Evolutionary conservation across 2,329 filamentous ascomycete genomes (phyloP).

Genomic region (Metarhizium brunneum): DNA sequence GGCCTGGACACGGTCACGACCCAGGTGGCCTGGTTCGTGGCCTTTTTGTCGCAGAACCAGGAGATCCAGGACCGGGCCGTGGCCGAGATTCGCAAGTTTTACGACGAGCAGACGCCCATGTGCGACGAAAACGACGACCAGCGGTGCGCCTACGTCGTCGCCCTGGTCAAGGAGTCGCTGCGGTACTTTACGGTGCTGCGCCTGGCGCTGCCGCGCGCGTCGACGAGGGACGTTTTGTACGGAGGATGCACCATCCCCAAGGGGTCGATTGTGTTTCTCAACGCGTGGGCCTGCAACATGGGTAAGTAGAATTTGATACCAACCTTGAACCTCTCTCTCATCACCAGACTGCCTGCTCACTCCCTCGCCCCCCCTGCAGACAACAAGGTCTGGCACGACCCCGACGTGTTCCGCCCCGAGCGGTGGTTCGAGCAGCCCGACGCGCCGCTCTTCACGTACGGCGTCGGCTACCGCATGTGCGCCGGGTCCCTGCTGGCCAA

Average conservation of each 20-base stretch:
- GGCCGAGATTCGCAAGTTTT: conserved; percentile 45
- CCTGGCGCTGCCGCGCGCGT: conserved; percentile 51
- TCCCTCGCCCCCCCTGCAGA: conserved; percentile 42
- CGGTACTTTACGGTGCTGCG: conserved; percentile 55
- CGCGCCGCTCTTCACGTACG: conserved; percentile 55
- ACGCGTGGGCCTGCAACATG: conserved; percentile 62
- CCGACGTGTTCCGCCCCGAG: conserved; percentile 13
- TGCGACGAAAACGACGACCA: conserved; percentile 54
- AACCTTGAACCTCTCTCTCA: too few species aligned
- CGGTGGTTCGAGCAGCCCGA: conserved; percentile 36
- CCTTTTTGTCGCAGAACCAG: conserved; percentile 46
- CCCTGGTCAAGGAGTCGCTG: conserved; percentile 52
- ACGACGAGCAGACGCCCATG: conserved; percentile 41
- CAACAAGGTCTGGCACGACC: conserved; percentile 9
- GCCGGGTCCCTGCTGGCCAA: conserved; percentile 31
- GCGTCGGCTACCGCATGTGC: conserved; percentile 59
- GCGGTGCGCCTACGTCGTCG: conserved; percentile 53
- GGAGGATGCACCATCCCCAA: conserved; percentile 49
- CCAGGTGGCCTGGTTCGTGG: conserved; percentile 55
- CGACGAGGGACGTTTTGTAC: conserved; percentile 50
- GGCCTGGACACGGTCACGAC: conserved; percentile 60
- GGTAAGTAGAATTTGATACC: conserved; percentile 30
- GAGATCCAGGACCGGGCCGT: conserved; percentile 55
- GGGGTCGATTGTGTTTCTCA: conserved; percentile 55
- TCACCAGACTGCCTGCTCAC: neutral